Evolutionary conservation across 116 monocot genomes (phyloP).

Genomic region (Cymodocea nodosa): DNA sequence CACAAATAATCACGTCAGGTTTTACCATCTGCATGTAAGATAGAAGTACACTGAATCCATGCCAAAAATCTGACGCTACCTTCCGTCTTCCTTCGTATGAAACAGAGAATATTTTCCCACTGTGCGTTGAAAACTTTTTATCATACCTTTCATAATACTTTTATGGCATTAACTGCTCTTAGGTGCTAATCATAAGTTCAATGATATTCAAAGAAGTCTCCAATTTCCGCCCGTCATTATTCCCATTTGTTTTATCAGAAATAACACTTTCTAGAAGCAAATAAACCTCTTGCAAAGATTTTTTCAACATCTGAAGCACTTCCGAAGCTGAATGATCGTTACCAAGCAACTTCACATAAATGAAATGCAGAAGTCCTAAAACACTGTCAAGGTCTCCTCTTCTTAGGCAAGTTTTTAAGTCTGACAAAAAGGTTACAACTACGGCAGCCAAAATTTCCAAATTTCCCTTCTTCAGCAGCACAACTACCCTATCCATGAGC

Average conservation of each 20-base stretch:
- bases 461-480: slow-evolving; percentile 49
- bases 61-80: too few species aligned
- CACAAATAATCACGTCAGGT: too few species aligned
- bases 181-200: neutral
- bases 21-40: too few species aligned
- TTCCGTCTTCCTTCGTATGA: too few species aligned
- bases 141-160: too few species aligned
- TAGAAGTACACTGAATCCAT: too few species aligned
- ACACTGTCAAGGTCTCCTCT: slow-evolving; percentile 28
- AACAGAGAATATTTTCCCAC: too few species aligned
- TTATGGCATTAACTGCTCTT: too few species aligned
- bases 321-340: slow-evolving; percentile 10
- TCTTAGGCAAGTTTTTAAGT: slow-evolving; percentile 21
- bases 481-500: slow-evolving; percentile 23
- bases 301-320: slow-evolving; percentile 15
- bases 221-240: neutral
- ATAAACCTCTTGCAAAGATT: slow-evolving; percentile 21
- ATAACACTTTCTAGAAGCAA: slow-evolving; percentile 20
- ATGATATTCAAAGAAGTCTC: neutral
- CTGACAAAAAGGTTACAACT: slow-evolving; percentile 18
- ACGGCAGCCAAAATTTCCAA: slow-evolving; percentile 36
- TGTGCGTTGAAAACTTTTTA: too few species aligned
- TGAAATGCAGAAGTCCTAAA: slow-evolving; percentile 43
- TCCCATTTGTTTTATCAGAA: neutral
- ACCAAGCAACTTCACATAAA: slow-evolving; percentile 27